Evolutionary conservation across 306 rosid species (phyloP), one percentile per base, ranked within the genome.

Genomic region (Purshia tridentata): DNA sequence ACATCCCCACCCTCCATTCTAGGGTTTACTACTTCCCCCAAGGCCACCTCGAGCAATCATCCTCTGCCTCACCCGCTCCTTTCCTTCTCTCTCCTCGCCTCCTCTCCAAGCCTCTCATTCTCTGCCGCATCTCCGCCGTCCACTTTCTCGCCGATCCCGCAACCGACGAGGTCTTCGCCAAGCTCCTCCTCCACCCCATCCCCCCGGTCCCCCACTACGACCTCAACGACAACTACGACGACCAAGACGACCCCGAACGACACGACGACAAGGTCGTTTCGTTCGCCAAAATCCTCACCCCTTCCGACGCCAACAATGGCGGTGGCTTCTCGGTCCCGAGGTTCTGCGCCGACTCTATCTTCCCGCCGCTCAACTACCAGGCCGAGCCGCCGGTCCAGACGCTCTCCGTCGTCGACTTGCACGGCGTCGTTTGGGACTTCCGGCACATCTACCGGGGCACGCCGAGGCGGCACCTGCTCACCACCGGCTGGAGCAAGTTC

Each of bases 401-500:
- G 5, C 68, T 90, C 39, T 39, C 66, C 12, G 47, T 92, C 47
- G 84, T 86, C 1, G 98, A 92, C 15, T 81, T 88, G 3, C 93
- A 86, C 39, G 96, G 98, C 11, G 46, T 2, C 48, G 70, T 37
- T 13, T 92, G 93, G 96, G 85, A 71, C 12, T 90, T 92, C 52
- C 86, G 96, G 1, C 96, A 92, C 63, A 88, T 88, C 45, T 90
- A 75, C 78, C 86, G 96, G 6, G 98, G 94, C 0, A 90, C 90
- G 1, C 96, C 98, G 7, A 68, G 89, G 74, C 81, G 94, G 40
- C 96, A 92, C 81, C n/a, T 92, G 82, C 87, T 92, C 2, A 92
- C 98, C 11, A 85, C 92, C 13, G 98, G 98, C 1, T 92, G 98
- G 98, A 90, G 90, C 72, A 90, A 77, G 83, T 92, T 86, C 62